Evolutionary conservation across 495 filamentous ascomycete species (phyloP), one percentile per base, ranked within the genome.

Genomic region (Arthonia radiata): DNA sequence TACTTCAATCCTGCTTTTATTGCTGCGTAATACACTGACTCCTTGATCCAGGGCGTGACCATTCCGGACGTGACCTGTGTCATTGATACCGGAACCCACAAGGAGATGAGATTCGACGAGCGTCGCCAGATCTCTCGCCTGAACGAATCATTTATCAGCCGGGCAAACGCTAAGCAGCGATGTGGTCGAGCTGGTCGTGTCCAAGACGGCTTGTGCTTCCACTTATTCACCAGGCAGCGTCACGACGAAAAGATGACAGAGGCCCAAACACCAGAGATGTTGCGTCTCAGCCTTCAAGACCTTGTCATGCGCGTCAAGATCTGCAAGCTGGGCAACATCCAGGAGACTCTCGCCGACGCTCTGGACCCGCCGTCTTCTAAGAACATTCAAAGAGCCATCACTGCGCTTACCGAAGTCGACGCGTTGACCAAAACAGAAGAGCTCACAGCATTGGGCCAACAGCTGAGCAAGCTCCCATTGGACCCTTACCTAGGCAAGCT

Each of bases 21-120:
- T n/a, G n/a, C n/a, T n/a, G n/a, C n/a, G n/a, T n/a, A n/a, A n/a
- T n/a, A n/a, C n/a, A n/a, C n/a, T n/a, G n/a, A n/a, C n/a, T n/a
- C n/a, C n/a, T n/a, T n/a, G n/a, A n/a, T n/a, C n/a, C n/a, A n/a
- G n/a, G 82, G 81, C 49, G 90, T 94, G 38, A 94, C 83, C 0
- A 94, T 94, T 37, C 83, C 83, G 1, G 83, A 93, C 45, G 70
- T 94, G 18, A 93, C 83, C 3, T 89, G 80, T 37, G 83, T 94
- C 15, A 71, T 94, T 31, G 83, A 94, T 47, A 72, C 77, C 8
- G 82, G 83, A 27, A 92, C 86, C 44, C 83, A 93, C 5, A 81
- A 83, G 34, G 86, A 90, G 41, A 94, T 97, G 86, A 47, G 67
- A 17, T 97, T 89, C 37, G 86, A 97, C 39, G 86, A 94, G 51